Conservation (phyloP, 2,329 filamentous ascomycete species). For the Ceratocystis diversiconidia region DNA sequence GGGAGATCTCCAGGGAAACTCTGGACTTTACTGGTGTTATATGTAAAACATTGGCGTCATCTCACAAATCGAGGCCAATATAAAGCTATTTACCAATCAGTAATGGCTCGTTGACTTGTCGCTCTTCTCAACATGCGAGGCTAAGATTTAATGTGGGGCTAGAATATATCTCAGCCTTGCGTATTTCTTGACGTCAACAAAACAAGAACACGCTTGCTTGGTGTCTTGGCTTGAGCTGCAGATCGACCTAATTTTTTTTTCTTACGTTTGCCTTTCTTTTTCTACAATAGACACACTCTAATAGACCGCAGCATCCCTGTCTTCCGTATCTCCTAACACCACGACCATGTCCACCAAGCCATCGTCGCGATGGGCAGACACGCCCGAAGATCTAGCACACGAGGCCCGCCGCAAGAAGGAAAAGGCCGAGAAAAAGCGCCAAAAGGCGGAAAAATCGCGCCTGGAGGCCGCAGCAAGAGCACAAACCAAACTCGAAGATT, state of each 20-base stretch:
- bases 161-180: background rate
- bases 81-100: background rate
- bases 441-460: conserved; percentile 82
- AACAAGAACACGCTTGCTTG: background rate
- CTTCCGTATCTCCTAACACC: background rate
- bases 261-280: background rate
- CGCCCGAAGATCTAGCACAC: conserved; percentile 63
- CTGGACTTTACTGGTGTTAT: background rate
- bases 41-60: background rate
- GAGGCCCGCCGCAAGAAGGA: conserved; percentile 39
- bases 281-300: background rate
- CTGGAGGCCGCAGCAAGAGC: conserved; percentile 53
- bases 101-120: background rate
- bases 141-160: background rate
- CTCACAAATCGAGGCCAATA: background rate
- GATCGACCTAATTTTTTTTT: background rate
- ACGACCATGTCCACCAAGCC: conserved; percentile 41
- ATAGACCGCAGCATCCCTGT: too few species aligned
- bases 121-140: background rate
- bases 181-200: background rate
- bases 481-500: conserved; percentile 20
- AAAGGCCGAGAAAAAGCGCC: conserved; percentile 37
- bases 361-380: conserved; percentile 77
- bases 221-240: background rate
- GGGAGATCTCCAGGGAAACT: background rate